phyloP scores from a whole-genome alignment of 805 yeast species.

The Hanseniaspora valbyensis region DNA sequence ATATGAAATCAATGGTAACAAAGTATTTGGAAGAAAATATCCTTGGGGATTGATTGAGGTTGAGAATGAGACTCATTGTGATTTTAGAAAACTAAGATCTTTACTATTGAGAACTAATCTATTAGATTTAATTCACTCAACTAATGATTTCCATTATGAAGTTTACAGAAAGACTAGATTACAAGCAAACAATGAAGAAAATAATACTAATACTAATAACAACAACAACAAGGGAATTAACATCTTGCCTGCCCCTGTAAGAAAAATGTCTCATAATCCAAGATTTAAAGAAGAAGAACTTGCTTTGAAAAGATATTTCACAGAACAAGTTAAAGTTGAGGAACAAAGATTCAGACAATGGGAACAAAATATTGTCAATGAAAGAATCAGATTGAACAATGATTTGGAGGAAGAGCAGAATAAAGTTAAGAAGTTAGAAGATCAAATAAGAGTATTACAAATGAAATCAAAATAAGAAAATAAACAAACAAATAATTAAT shows the following conservation, averaged over 20 bases:
- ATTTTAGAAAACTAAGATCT: conserved; percentile 69
- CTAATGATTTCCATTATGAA: conserved; percentile 74
- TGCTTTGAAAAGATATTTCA: conserved; percentile 82
- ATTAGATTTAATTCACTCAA: conserved; percentile 68
- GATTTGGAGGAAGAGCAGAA: conserved; percentile 84
- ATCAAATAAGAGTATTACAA: conserved; percentile 56
- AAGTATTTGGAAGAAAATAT: conserved; percentile 69
- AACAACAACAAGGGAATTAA: conserved; percentile 24
- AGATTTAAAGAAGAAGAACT: conserved; percentile 94
- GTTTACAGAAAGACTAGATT: conserved; percentile 63
- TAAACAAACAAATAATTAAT: not conserved
- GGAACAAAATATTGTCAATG: conserved; percentile 93
- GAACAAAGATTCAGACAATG: conserved; percentile 97
- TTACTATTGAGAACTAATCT: conserved; percentile 70
- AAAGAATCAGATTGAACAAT: conserved; percentile 84
- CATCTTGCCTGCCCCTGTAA: conserved; percentile 34
- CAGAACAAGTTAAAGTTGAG: conserved; percentile 93
- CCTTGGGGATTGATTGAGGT: conserved; percentile 89
- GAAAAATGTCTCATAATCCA: conserved; percentile 63
- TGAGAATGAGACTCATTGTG: conserved; percentile 77
- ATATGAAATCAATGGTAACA: conserved; percentile 49
- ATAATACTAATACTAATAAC: conserved; percentile 26
- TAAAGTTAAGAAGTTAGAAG: conserved; percentile 63
- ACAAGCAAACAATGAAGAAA: conserved; percentile 36
- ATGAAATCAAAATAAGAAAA: conserved; percentile 36